Conservation (phyloP, 2,329 filamentous ascomycete genomes). For the Hirsutella rhossiliensis region DNA sequence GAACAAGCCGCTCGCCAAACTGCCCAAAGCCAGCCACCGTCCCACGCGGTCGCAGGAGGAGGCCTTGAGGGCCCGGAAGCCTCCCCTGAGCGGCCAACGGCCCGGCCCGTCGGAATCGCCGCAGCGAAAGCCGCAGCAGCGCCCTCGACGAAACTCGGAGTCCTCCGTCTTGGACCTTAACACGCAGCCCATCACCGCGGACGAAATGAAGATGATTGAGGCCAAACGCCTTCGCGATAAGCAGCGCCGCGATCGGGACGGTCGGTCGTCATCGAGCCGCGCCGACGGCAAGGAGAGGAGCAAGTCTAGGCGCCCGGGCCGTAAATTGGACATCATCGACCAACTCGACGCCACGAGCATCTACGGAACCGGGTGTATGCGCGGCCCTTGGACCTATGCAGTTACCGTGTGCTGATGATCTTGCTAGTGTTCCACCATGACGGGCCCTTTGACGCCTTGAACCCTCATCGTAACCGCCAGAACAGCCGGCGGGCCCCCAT, state of each 20-base stretch:
- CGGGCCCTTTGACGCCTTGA: slow-evolving; percentile 92
- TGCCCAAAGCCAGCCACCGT: slow-evolving; percentile 33
- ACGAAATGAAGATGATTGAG: slow-evolving; percentile 29
- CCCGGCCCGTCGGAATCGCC: slow-evolving; percentile 23
- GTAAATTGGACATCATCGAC: slow-evolving; percentile 78
- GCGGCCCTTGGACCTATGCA: neutral
- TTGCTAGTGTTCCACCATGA: slow-evolving; percentile 85
- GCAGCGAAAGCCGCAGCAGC: slow-evolving; percentile 29
- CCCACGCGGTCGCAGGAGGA: slow-evolving; percentile 57
- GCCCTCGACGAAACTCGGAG: slow-evolving; percentile 65
- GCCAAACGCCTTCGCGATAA: slow-evolving; percentile 15
- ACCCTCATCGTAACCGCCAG: slow-evolving; percentile 84
- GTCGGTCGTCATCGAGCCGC: slow-evolving; percentile 11
- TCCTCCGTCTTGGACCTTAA: slow-evolving; percentile 54
- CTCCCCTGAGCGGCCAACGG: slow-evolving; percentile 16
- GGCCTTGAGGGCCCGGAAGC: slow-evolving; percentile 37
- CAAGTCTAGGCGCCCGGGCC: slow-evolving; percentile 32
- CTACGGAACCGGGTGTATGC: slow-evolving; percentile 80
- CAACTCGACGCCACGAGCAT: slow-evolving; percentile 94
- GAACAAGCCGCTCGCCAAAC: slow-evolving; percentile 34
- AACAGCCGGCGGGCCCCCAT: slow-evolving; percentile 78
- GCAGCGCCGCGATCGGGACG: slow-evolving; percentile 13
- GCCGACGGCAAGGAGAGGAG: slow-evolving; percentile 29
- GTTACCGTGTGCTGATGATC: neutral
- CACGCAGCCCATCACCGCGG: slow-evolving; percentile 46